These are phyloP conservation scores for Crataegus laevigata DNA, from an alignment of 306 rosid species.

Conservation along the genomic window DNA sequence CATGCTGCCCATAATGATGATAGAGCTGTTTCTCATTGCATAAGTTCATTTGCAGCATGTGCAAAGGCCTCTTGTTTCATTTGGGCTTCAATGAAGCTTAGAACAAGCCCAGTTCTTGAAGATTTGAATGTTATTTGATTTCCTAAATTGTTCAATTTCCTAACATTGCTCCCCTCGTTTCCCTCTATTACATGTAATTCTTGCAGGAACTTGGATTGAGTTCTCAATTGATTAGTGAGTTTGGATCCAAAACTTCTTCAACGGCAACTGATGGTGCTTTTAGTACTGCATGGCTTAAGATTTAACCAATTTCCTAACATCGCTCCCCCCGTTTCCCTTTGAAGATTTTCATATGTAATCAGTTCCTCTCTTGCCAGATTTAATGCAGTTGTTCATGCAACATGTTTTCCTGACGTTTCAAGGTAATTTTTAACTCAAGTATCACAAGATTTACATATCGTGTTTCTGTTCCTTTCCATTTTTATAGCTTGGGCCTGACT, in stretches of 20 bases:
- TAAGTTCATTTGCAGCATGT: slow-evolving; percentile 57
- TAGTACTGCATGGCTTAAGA: slow-evolving; percentile 84
- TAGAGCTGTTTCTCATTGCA: neutral
- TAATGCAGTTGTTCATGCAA: slow-evolving; percentile 79
- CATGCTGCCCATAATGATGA: neutral
- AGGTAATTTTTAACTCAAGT: slow-evolving; percentile 48
- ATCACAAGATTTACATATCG: slow-evolving; percentile 8
- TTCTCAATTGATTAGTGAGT: slow-evolving; percentile 77
- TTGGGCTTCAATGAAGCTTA: slow-evolving; percentile 78
- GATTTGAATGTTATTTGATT: slow-evolving; percentile 19
- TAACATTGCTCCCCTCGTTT: neutral
- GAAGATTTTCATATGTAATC: slow-evolving; percentile 9
- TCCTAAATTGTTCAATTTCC: neutral
- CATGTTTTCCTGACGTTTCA: slow-evolving; percentile 88
- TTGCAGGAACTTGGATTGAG: slow-evolving; percentile 81
- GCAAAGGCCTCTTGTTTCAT: slow-evolving; percentile 82
- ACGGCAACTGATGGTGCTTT: slow-evolving; percentile 78
- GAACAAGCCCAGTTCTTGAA: slow-evolving; percentile 56
- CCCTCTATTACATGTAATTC: slow-evolving; percentile 8
- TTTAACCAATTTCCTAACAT: no score
- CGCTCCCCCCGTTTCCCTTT: no score
- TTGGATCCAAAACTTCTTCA: slow-evolving; percentile 59
- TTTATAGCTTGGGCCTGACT: neutral
- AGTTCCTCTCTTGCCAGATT: slow-evolving; percentile 79
- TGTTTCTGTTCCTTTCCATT: slow-evolving; percentile 5